Percentiles rank a stretch among this genome's conserved stretches.
phyloP scores from a whole-genome alignment of 495 filamentous ascomycete genomes.

The Astrothelium subdiscretum region DNA sequence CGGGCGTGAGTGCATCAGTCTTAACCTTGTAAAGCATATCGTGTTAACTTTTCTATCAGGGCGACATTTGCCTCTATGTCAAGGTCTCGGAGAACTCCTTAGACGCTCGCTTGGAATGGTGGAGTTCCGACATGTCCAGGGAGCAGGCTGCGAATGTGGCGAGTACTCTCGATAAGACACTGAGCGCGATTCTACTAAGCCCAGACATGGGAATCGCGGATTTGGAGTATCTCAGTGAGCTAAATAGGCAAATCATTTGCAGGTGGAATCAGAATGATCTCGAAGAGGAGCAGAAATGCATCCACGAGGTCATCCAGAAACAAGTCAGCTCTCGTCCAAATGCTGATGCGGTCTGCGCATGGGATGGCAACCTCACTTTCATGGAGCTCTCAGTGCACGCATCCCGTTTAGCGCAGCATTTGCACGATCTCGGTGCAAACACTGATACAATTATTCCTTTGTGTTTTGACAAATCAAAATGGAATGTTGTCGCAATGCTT shows the following conservation, averaged over 20 bases:
- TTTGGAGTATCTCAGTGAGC: constrained; percentile 8
- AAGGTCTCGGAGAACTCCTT: constrained; percentile 33
- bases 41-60: constrained; percentile 19
- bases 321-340: neutral
- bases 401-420: constrained; percentile 6
- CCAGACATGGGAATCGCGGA: constrained; percentile 1
- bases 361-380: constrained; percentile 19
- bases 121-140: constrained; percentile 34
- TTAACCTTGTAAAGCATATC: constrained; percentile 2
- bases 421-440: constrained; percentile 29
- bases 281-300: constrained; percentile 7
- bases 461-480: constrained; percentile 42
- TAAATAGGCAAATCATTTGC: constrained; percentile 9
- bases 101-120: constrained; percentile 37
- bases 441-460: constrained; percentile 40
- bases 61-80: constrained; percentile 36
- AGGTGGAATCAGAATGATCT: constrained; percentile 14
- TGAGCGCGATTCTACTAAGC: constrained; percentile 3
- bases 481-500: constrained; percentile 31
- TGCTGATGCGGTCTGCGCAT: constrained; percentile 13
- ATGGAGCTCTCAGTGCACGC: constrained; percentile 9
- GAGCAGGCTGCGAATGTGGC: constrained; percentile 36
- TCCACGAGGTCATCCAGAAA: constrained; percentile 13
- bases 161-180: constrained; percentile 24
- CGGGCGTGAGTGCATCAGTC: neutral